Evolutionary conservation across 2,329 filamentous ascomycete species (phyloP).

Genomic region (Talaromyces sp.): DNA sequence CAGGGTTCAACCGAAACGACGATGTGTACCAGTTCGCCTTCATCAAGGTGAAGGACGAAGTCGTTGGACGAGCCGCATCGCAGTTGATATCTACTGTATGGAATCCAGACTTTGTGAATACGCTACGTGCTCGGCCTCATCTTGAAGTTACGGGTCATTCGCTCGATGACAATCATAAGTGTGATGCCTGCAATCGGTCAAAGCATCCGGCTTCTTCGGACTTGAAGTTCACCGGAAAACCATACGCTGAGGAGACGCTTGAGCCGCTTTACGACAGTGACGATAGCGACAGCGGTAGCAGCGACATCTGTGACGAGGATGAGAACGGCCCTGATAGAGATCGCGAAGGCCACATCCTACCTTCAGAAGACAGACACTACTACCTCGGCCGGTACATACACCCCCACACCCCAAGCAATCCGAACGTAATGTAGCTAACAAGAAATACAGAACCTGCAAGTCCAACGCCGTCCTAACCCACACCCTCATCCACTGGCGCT

Average conservation of each 20-base stretch:
- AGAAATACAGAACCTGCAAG: constrained; percentile 53
- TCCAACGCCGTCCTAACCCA: constrained; percentile 69
- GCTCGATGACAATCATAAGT: constrained; percentile 50
- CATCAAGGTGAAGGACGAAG: constrained; percentile 69
- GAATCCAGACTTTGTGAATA: constrained; percentile 64
- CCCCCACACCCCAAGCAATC: neutral
- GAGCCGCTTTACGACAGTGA: constrained; percentile 58
- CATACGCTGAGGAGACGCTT: constrained; percentile 66
- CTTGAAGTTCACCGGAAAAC: constrained; percentile 62
- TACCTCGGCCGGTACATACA: constrained; percentile 51
- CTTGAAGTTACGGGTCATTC: constrained; percentile 53
- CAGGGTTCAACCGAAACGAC: constrained; percentile 63
- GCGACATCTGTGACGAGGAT: neutral
- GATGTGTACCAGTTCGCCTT: constrained; percentile 68
- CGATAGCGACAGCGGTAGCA: constrained; percentile 42
- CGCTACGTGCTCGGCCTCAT: constrained; percentile 64
- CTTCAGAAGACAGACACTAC: constrained; percentile 49
- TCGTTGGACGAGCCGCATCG: constrained; percentile 64
- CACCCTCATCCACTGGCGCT: constrained; percentile 72
- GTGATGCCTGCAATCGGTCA: constrained; percentile 69
- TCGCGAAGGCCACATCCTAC: constrained; percentile 45
- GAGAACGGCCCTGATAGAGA: constrained; percentile 3
- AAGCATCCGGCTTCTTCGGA: constrained; percentile 66
- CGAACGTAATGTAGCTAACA: neutral
- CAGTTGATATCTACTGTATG: constrained; percentile 72